phyloP scores from a whole-genome alignment of 306 rosid species.

The Albizia julibrissin region DNA sequence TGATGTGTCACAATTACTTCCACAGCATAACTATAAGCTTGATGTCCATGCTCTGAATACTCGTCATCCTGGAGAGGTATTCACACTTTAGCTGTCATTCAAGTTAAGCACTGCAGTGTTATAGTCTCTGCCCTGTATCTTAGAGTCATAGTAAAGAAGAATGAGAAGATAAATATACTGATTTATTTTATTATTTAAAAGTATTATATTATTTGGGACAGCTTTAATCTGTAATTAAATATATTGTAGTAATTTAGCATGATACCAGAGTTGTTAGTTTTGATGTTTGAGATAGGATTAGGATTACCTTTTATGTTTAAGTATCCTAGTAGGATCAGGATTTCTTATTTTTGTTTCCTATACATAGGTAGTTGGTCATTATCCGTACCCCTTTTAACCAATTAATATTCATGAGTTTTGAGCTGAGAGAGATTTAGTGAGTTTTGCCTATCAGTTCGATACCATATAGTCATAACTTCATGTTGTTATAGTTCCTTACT shows the following conservation, averaged over 20 bases:
- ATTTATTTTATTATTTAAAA: background rate
- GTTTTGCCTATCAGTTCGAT: background rate
- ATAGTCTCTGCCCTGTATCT: background rate
- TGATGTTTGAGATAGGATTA: background rate
- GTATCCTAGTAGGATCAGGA: no score
- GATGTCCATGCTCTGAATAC: constrained; percentile 87
- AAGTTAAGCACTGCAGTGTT: constrained; percentile 15
- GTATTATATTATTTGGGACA: background rate
- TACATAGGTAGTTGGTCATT: background rate
- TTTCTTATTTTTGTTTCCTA: background rate
- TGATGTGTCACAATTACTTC: constrained; percentile 78
- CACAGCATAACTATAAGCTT: constrained; percentile 97
- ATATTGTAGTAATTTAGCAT: background rate
- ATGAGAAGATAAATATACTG: background rate
- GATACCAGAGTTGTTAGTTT: background rate
- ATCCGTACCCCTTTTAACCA: background rate
- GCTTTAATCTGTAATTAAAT: no score
- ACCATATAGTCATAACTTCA: background rate
- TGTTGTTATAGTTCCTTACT: background rate
- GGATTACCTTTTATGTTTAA: no score
- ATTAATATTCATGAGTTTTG: background rate
- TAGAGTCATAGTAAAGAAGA: background rate
- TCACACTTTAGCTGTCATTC: constrained; percentile 23
- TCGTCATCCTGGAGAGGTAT: constrained; percentile 95
- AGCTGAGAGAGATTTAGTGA: background rate